Evolutionary conservation across 306 rosid genomes (phyloP), one percentile per base, ranked within the genome.

Genomic region (Pyrus communis): DNA sequence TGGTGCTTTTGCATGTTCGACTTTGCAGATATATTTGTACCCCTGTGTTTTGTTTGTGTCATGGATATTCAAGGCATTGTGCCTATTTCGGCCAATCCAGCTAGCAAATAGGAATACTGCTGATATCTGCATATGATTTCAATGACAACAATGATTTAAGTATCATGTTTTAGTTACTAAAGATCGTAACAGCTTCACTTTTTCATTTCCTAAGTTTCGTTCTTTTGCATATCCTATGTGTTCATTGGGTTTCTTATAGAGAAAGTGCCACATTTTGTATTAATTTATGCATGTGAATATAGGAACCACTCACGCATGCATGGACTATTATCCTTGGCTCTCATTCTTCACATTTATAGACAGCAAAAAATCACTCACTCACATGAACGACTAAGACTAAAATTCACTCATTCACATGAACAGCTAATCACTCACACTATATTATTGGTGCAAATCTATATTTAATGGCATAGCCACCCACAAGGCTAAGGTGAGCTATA

Each of bases 1-100:
- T 49, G 28, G 60, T 35, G 54, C 57, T 67, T 60, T 51, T 54
- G 17, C 61, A 49, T 69, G 71, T 60, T 70, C 80, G 10, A 61
- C 67, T 75, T 63, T 49, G 70, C 75, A 54, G 19, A 55, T 17
- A 17, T 61, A 4, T 45, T n/a, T 43, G 18, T 33, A 22, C 31
- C 18, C 40, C 49, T 30, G 57, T 45, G n/a, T 70, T 75, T 74
- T 75, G 67, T 70, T 75, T 75, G 67, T 79, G 79, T 78, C 76
- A 40, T 79, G 84, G 80, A 69, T 60, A 75, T 74, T 65, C 78
- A 65, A 35, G 64, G 77, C 78, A 55, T 78, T 63, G 76, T 67
- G 74, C 42, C 57, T 46, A 23, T 18, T 18, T 59, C 71, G 38
- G 4, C 27, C 67, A 38, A 31, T 73, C 67, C 38, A 55, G 25